Percentiles rank a stretch among this genome's conserved stretches.
These are phyloP conservation scores for Helotiales sp. DNA, from an alignment of 2,329 filamentous ascomycete species.

Conservation along the genomic window DNA sequence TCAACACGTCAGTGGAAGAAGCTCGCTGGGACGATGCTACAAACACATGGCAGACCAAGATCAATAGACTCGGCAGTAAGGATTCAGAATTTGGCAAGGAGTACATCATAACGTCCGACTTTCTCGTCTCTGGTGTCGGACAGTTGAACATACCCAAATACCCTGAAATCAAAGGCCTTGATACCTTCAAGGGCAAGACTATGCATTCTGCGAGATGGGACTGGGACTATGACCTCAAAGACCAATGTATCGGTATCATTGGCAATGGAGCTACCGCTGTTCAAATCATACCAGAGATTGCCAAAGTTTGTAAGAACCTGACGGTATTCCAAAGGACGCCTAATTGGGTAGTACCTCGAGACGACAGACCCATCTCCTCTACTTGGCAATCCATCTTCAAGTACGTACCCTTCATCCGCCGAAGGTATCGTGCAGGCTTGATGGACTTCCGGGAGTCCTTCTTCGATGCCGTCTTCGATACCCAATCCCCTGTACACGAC, in stretches of 20 bases:
- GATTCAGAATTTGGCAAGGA: conserved; percentile 52
- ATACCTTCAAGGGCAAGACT: conserved; percentile 45
- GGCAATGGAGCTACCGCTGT: conserved; percentile 59
- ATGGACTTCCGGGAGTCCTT: conserved; percentile 57
- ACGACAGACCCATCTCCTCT: conserved; percentile 46
- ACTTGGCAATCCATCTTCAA: conserved; percentile 19
- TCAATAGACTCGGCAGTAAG: conserved; percentile 51
- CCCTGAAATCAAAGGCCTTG: conserved; percentile 46
- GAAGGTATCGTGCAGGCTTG: conserved; percentile 48
- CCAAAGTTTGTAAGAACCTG: conserved; percentile 48
- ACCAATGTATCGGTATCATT: conserved; percentile 57
- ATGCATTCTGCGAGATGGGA: conserved; percentile 61
- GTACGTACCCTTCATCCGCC: conserved; percentile 51
- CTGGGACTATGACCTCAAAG: conserved; percentile 54
- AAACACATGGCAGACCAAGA: conserved; percentile 51
- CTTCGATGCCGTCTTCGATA: conserved; percentile 43
- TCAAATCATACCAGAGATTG: conserved; percentile 59
- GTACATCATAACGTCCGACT: conserved; percentile 55
- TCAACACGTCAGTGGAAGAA: conserved; percentile 53
- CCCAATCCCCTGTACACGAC: conserved; percentile 12
- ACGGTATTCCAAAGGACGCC: conserved; percentile 58
- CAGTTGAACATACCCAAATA: conserved; percentile 58
- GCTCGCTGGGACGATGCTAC: conserved; percentile 53
- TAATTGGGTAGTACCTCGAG: conserved; percentile 58
- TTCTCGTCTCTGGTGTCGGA: conserved; percentile 58